phyloP scores from a whole-genome alignment of 805 yeast genomes.

The Metschnikowia baotianmanensis region DNA sequence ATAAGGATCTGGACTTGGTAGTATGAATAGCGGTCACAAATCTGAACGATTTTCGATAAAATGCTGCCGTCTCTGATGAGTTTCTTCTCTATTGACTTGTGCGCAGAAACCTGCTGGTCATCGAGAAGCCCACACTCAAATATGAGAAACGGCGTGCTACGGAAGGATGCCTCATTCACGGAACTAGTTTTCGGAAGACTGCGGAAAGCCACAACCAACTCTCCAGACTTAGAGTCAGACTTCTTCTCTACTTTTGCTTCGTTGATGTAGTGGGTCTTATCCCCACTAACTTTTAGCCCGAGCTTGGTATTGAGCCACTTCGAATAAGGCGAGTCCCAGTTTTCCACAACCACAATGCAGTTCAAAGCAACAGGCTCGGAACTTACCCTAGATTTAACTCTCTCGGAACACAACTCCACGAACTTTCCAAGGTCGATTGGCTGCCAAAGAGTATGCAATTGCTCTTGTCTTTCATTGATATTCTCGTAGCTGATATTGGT shows the following conservation, averaged over 20 bases:
- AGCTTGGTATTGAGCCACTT: constrained; percentile 51
- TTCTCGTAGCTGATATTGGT: neutral
- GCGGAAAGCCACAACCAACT: constrained; percentile 32
- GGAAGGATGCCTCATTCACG: constrained; percentile 37
- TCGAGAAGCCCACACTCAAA: constrained; percentile 51
- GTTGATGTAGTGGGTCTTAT: constrained; percentile 26
- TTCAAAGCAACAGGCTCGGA: constrained; percentile 25
- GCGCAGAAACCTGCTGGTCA: constrained; percentile 12
- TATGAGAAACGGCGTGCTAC: constrained; percentile 42
- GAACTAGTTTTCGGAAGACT: constrained; percentile 42
- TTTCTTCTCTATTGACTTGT: constrained; percentile 27
- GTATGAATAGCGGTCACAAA: constrained; percentile 34
- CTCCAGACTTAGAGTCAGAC: too few species aligned
- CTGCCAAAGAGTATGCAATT: constrained; percentile 45
- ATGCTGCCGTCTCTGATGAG: constrained; percentile 35
- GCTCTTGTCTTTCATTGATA: constrained; percentile 25
- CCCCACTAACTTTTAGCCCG: constrained; percentile 31
- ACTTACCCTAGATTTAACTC: constrained; percentile 25
- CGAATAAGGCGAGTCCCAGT: constrained; percentile 48
- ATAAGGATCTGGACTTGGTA: constrained; percentile 41
- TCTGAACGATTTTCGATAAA: constrained; percentile 33
- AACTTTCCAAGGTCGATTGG: constrained; percentile 42
- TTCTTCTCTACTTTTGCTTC: too few species aligned
- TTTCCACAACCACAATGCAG: constrained; percentile 43
- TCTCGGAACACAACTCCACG: constrained; percentile 27